Conservation (phyloP, 2,329 filamentous ascomycete species). For the Claviceps sorghi region DNA sequence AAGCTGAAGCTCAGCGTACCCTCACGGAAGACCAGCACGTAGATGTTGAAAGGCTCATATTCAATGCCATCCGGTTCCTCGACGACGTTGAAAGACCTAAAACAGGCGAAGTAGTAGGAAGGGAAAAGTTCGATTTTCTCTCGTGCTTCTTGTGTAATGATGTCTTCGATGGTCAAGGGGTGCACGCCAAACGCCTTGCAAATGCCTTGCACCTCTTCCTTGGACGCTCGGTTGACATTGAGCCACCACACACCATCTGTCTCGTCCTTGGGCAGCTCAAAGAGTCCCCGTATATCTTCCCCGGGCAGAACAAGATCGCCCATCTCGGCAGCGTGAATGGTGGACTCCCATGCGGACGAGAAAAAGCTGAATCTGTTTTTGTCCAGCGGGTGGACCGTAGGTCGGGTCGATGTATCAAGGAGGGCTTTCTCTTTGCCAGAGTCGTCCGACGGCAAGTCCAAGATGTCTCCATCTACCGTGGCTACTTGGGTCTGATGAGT, state of each 20-base stretch:
- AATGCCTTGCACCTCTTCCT: constrained; percentile 74
- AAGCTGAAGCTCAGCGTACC: constrained; percentile 94
- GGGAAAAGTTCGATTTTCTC: constrained; percentile 98
- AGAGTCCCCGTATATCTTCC: constrained; percentile 79
- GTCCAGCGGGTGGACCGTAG: constrained; percentile 31
- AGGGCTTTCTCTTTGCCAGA: constrained; percentile 33
- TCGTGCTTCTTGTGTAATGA: constrained; percentile 83
- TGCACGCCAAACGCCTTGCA: constrained; percentile 94
- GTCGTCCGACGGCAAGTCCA: constrained; percentile 36
- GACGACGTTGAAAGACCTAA: constrained; percentile 76
- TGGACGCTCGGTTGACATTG: constrained; percentile 78
- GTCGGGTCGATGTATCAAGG: constrained; percentile 22
- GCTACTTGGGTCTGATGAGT: constrained; percentile 23
- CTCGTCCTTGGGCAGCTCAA: constrained; percentile 49
- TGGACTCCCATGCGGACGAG: constrained; percentile 85
- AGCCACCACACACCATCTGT: constrained; percentile 93
- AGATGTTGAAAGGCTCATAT: constrained; percentile 89
- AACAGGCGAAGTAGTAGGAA: constrained; percentile 96
- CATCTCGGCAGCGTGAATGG: constrained; percentile 79
- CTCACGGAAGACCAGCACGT: constrained; percentile 92
- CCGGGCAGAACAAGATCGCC: constrained; percentile 79
- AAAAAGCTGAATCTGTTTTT: constrained; percentile 91
- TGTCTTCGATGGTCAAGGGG: constrained; percentile 90
- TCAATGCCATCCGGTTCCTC: constrained; percentile 67
- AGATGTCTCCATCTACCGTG: constrained; percentile 41